Base-by-base conservation (phyloP, 345 rosid genomes). In the Raphanus sativus region DNA sequence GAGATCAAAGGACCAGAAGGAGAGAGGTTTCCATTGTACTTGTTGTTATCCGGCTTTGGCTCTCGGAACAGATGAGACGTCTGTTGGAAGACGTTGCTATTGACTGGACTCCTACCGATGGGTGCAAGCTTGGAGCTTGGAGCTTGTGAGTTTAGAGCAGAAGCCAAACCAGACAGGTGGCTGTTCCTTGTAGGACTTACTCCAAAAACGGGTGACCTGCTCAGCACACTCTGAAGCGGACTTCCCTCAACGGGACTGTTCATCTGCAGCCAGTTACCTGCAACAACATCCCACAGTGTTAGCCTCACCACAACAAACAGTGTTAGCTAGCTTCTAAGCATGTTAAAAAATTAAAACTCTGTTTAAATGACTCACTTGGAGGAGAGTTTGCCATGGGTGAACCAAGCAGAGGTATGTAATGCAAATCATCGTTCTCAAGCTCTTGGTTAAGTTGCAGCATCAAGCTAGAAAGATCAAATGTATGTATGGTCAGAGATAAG, bases 221-320 rank as follows among this genome's bases (percentile, higher is more conserved):
- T 85, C 26, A 80, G 26, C 16, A 83, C 65, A 65, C 81, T 80
- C 71, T 86, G 91, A 82, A 87, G 77, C 1, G 86, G 83, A 79
- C 73, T 86, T 60, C 81, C 86, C 54, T 89, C 94, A 45, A 84
- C 81, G 16, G 95, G 90, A 82, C 92, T 88, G 82, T 74, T 85
- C 80, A 83, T 71, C 67, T 86, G 89, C 65, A 74, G n/a, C 95
- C 95, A 90, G 80, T 80, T 81, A 80, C 90, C 95, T 90, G 84
- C n/a, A n/a, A n/a, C n/a, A n/a, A n/a, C n/a, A n/a, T n/a, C n/a
- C n/a, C n/a, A n/a, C n/a, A n/a, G n/a, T n/a, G n/a, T n/a, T n/a
- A n/a, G n/a, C 25, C 21, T 0, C 42, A 67, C 4, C 60, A 60
- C 5, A 75, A 25, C 24, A 61, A 12, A 71, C 69, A 68, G 9